A percentile compares a stretch with the other conserved stretches of the same genome.
Evolutionary conservation across 208 protist genomes (phyloP).

Genomic region (Polymyxa betae): DNA sequence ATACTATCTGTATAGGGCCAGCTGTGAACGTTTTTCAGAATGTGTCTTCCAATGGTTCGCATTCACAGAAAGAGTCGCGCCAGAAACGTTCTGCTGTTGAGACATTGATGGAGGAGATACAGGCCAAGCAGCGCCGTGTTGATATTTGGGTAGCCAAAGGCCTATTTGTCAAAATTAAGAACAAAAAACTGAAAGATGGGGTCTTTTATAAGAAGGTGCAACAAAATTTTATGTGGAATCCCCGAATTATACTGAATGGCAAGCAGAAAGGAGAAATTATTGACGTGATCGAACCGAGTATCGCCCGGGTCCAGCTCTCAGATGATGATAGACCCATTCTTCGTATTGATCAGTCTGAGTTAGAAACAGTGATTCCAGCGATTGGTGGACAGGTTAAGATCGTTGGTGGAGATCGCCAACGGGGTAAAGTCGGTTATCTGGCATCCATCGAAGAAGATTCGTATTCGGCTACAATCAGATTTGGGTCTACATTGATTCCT

Average conservation of each 20-base stretch:
- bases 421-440: slow-evolving; percentile 64
- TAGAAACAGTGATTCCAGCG: slow-evolving; percentile 72
- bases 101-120: not conserved
- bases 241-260: not conserved
- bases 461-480: slow-evolving; percentile 65
- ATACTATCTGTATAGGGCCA: not conserved
- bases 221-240: slow-evolving; percentile 31
- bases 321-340: slow-evolving; percentile 66
- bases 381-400: slow-evolving; percentile 57
- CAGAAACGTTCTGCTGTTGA: slow-evolving; percentile 38
- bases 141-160: slow-evolving; percentile 52
- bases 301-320: slow-evolving; percentile 65
- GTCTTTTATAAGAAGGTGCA: slow-evolving; percentile 73
- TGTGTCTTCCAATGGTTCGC: not conserved
- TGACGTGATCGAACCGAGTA: not conserved
- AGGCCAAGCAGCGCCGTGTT: not conserved
- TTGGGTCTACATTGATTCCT: not conserved
- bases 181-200: slow-evolving; percentile 67
- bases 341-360: slow-evolving; percentile 69
- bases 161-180: slow-evolving; percentile 72
- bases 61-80: not conserved
- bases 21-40: not conserved
- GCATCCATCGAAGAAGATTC: slow-evolving; percentile 64
- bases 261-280: not conserved
- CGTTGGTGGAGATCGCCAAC: slow-evolving; percentile 64